phyloP scores from a whole-genome alignment of 495 filamentous ascomycete species.

The Aspergillus sclerotiicarbonarius region DNA sequence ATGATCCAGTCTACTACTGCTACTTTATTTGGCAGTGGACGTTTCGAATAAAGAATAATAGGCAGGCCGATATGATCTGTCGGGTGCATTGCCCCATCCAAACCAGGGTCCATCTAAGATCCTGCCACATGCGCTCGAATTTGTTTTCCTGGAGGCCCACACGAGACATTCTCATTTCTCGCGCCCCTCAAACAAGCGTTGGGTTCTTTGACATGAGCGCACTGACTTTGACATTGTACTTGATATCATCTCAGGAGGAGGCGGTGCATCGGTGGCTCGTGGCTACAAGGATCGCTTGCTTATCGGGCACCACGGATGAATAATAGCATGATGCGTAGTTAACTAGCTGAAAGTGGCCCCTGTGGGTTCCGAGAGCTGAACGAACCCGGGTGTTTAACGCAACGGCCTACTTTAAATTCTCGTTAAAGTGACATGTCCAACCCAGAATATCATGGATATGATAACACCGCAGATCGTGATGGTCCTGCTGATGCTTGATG shows the following conservation, averaged over 20 bases:
- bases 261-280: too few species aligned
- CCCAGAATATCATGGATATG: neutral
- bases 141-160: neutral
- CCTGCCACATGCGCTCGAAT: neutral
- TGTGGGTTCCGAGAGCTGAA: conserved; percentile 5
- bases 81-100: conserved; percentile 1
- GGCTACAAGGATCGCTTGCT: neutral
- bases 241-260: neutral
- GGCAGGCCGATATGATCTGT: neutral
- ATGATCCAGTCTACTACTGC: neutral
- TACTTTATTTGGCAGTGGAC: neutral
- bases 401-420: neutral
- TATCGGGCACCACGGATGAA: neutral
- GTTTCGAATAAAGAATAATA: neutral
- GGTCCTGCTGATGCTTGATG: neutral
- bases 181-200: too few species aligned
- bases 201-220: neutral
- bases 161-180: too few species aligned
- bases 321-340: conserved; percentile 12
- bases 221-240: neutral
- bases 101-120: conserved; percentile 4
- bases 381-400: neutral
- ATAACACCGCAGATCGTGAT: neutral
- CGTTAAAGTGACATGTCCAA: too few species aligned
- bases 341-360: conserved; percentile 3